Percentiles rank a stretch among this genome's conserved stretches.
Evolutionary conservation across 2,329 filamentous ascomycete genomes (phyloP).

Genomic region (Monosporascus ibericus): DNA sequence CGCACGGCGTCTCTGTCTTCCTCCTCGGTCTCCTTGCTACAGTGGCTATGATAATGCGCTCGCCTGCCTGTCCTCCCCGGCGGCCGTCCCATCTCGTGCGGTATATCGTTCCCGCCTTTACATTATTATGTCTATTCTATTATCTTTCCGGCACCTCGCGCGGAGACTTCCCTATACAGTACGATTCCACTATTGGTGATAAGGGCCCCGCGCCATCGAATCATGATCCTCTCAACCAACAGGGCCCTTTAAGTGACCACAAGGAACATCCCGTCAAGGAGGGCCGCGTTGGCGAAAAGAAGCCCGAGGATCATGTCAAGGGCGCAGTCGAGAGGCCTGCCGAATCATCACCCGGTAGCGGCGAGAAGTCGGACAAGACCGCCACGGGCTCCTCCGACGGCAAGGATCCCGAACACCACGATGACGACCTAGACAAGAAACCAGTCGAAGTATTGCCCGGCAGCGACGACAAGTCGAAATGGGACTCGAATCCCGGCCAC

Average conservation of each 20-base stretch:
- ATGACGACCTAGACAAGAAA: neutral
- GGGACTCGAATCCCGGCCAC: slow-evolving; percentile 6
- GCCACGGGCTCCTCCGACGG: no score
- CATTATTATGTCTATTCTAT: slow-evolving; percentile 30
- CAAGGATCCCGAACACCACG: neutral
- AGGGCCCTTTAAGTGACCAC: neutral
- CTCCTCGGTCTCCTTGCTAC: neutral
- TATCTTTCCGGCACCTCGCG: slow-evolving; percentile 20
- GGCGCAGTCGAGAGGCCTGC: no score
- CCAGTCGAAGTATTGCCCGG: neutral
- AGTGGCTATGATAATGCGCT: slow-evolving; percentile 23
- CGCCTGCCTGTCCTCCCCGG: slow-evolving; percentile 35
- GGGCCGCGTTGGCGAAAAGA: neutral
- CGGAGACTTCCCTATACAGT: slow-evolving; percentile 8
- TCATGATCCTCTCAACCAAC: neutral
- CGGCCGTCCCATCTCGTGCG: slow-evolving; percentile 38
- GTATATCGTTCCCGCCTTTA: slow-evolving; percentile 30
- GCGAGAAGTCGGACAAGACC: no score
- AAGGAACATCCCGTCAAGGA: neutral
- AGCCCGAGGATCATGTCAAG: neutral
- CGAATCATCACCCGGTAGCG: no score
- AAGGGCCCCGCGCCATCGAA: neutral
- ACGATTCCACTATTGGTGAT: neutral
- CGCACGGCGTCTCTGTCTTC: slow-evolving; percentile 13
- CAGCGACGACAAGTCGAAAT: neutral